These are phyloP conservation scores for Sphagnum magellanicum DNA, from an alignment of 228 moss, liverwort and hornwort genomes.

Conservation along the genomic window DNA sequence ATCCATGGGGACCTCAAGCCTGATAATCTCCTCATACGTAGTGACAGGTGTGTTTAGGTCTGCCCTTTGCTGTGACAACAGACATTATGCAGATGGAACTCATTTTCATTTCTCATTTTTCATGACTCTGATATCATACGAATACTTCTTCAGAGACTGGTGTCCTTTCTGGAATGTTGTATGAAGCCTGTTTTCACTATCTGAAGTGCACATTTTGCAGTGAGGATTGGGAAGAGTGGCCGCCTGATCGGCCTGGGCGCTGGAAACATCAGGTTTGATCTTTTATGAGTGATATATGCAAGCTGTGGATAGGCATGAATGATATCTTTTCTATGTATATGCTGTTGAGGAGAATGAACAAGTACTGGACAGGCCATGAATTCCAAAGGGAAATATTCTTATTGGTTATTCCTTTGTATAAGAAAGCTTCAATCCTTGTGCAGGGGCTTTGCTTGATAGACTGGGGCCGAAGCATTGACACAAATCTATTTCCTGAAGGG, in stretches of 20 bases:
- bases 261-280: slow-evolving; percentile 74
- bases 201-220: slow-evolving; percentile 19
- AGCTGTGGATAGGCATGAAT: no score
- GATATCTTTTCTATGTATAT: no score
- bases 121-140: no score
- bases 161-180: no score
- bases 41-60: slow-evolving; percentile 38
- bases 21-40: slow-evolving; percentile 93
- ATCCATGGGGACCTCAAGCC: slow-evolving; percentile 99
- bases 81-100: no score
- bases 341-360: no score
- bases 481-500: slow-evolving; percentile 62
- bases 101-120: no score
- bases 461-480: slow-evolving; percentile 97
- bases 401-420: no score
- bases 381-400: no score
- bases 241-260: slow-evolving; percentile 52
- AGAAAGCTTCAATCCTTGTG: slow-evolving; percentile 6
- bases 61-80: background rate
- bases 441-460: slow-evolving; percentile 94
- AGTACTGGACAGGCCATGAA: no score
- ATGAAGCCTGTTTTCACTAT: no score
- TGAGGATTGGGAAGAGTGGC: slow-evolving; percentile 53
- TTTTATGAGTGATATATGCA: background rate
- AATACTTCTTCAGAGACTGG: no score